Base-by-base conservation (phyloP, 495 filamentous ascomycete species). In the Aspergillus sparsus region DNA sequence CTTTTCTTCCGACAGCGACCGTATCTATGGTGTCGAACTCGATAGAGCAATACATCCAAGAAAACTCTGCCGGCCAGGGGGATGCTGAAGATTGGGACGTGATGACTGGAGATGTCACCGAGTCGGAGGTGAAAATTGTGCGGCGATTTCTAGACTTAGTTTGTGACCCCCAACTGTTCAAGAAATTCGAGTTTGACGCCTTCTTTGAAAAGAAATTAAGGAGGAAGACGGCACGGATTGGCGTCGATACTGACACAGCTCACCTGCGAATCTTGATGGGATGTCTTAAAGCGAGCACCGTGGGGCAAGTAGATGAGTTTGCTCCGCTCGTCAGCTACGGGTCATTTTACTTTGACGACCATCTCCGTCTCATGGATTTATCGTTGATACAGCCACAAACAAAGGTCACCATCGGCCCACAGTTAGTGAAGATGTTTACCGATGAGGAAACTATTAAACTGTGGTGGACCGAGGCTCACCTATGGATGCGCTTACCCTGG, bases 141-240 rank as follows among this genome's bases (percentile, higher is more conserved):
- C 49, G 49, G 11, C 49, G 49, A 12, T 51, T 51, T 33, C 27
- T 51, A 6, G 49, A 51, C 10, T 51, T 31, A 3, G 49, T 51
- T 31, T 51, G 49, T 15, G 49, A 51, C 31, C 49, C 49, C 10
- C 5, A 16, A 10, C 21, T 51, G 12, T 51, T 51, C 31, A 5
- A 16, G 6, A 51, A 51, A 34, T 51, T 51, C 21, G 49, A 31
- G 49, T 51, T 51, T 31, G 49, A 51, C 8, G 31, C 27, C 10
- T 51, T 51, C 13, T 51, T 51, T 15, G 2, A 34, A 15, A 16
- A 31, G 12, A 51, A 51, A 31, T 31, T 51, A 0, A 51, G 33
- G 7, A 31, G 49, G 18, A 51, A 51, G 27, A 7, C 49, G 10
- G 15, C 15, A 7, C 27, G 16, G 18, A 13, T 51, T 13, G 49